A percentile compares a stretch with the other conserved stretches of the same genome.
These are phyloP conservation scores for Chenopodium album DNA, from an alignment of 148 eudicot genomes.

Conservation along the genomic window DNA sequence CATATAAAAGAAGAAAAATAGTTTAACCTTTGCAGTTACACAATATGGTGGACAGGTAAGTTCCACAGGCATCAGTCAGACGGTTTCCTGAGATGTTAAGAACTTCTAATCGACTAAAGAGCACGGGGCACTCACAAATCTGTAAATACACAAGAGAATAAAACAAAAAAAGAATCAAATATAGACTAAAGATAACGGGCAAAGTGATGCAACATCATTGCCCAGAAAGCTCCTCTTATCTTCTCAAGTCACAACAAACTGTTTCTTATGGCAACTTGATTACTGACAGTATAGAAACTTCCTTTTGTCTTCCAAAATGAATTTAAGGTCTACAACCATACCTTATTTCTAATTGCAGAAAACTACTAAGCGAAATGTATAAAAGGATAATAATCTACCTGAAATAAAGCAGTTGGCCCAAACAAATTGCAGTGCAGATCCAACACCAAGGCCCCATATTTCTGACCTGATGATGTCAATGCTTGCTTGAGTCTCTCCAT, in stretches of 20 bases:
- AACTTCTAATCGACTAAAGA: conserved; percentile 84
- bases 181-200: neutral
- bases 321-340: neutral
- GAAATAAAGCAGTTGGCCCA: conserved; percentile 83
- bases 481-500: conserved; percentile 73
- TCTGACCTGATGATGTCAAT: conserved; percentile 64
- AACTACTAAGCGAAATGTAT: neutral
- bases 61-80: conserved; percentile 85
- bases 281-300: neutral
- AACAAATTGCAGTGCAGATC: conserved; percentile 85
- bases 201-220: neutral
- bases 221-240: neutral
- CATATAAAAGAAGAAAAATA: neutral
- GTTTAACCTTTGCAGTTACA: conserved; percentile 72
- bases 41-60: conserved; percentile 66
- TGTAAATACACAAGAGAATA: conserved; percentile 28
- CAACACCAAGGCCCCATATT: conserved; percentile 72
- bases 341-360: neutral
- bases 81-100: conserved; percentile 88
- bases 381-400: conserved; percentile 35
- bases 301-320: neutral
- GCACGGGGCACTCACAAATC: conserved; percentile 91
- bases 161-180: neutral
- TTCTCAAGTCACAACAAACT: neutral
- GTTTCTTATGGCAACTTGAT: neutral